These are phyloP conservation scores for Sclerotinia borealis DNA, from an alignment of 2,329 filamentous ascomycete genomes.

Conservation along the genomic window DNA sequence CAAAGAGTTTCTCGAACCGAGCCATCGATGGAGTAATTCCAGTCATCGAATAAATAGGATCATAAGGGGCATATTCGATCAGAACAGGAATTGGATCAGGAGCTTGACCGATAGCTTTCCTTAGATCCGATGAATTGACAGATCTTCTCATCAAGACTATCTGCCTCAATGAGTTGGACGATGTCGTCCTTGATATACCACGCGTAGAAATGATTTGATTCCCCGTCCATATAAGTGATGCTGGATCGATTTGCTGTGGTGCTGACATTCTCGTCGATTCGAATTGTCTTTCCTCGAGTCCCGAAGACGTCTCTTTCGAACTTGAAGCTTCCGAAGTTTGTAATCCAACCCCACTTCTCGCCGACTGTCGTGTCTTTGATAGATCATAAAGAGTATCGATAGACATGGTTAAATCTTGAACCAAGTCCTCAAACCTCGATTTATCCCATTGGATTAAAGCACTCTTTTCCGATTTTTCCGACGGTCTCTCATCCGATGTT, in stretches of 20 bases:
- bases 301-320: conserved; percentile 20
- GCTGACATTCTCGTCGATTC: conserved; percentile 56
- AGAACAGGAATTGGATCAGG: conserved; percentile 44
- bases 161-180: conserved; percentile 33
- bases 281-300: conserved; percentile 38
- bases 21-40: conserved; percentile 59
- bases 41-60: conserved; percentile 55
- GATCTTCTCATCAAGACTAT: conserved; percentile 32
- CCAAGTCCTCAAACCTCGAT: conserved; percentile 66
- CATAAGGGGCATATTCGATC: conserved; percentile 64
- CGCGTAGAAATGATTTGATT: conserved; percentile 21
- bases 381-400: conserved; percentile 77
- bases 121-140: conserved; percentile 18
- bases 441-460: conserved; percentile 61
- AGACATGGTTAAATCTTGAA: conserved; percentile 67
- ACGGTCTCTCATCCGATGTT: conserved; percentile 20
- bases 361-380: conserved; percentile 54
- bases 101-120: conserved; percentile 20
- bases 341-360: conserved; percentile 18
- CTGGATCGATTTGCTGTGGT: conserved; percentile 53
- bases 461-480: conserved; percentile 41
- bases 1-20: conserved; percentile 57
- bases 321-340: conserved; percentile 20
- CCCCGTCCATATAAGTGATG: conserved; percentile 42
- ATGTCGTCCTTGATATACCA: conserved; percentile 15